Percentiles rank a stretch among this genome's conserved stretches.
Evolutionary conservation across 495 filamentous ascomycete species (phyloP).

Genomic region (Talaromyces ruber): DNA sequence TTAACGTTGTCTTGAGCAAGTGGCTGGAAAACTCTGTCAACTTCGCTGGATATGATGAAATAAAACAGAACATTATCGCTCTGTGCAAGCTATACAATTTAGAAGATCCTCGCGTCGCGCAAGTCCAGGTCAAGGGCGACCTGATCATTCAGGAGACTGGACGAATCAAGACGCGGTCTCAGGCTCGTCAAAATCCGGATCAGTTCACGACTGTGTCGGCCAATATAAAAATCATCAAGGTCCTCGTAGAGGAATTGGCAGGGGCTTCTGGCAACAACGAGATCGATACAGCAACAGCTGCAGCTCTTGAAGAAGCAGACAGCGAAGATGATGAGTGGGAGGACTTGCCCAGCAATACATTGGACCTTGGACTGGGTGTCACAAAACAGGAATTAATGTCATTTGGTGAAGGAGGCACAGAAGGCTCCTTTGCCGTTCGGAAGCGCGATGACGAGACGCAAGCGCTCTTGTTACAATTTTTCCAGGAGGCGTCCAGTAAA

Average conservation of each 20-base stretch:
- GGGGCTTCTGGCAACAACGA: constrained; percentile 48
- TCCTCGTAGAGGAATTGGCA: constrained; percentile 79
- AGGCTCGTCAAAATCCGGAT: constrained; percentile 77
- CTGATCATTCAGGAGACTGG: constrained; percentile 72
- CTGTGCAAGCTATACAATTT: constrained; percentile 82
- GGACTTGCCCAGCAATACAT: constrained; percentile 58
- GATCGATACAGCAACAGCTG: constrained; percentile 46
- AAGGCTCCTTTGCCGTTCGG: constrained; percentile 46
- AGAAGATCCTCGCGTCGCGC: constrained; percentile 68
- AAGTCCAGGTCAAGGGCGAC: constrained; percentile 84
- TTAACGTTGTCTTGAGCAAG: constrained; percentile 82
- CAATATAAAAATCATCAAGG: constrained; percentile 90
- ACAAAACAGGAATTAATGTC: constrained; percentile 73
- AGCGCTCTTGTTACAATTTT: constrained; percentile 72
- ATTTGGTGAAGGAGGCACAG: constrained; percentile 50
- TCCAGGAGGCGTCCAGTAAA: constrained; percentile 61
- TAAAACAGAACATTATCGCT: constrained; percentile 90
- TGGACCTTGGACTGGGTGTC: constrained; percentile 61
- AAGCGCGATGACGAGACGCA: constrained; percentile 90
- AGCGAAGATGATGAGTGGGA: constrained; percentile 79
- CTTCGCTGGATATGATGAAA: constrained; percentile 95
- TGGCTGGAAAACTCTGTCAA: constrained; percentile 96
- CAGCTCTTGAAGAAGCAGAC: constrained; percentile 34
- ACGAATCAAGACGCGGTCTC: constrained; percentile 87
- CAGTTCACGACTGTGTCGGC: constrained; percentile 82